Evolutionary conservation across 805 yeast species (phyloP).

Genomic region (Starmerella bacillaris): DNA sequence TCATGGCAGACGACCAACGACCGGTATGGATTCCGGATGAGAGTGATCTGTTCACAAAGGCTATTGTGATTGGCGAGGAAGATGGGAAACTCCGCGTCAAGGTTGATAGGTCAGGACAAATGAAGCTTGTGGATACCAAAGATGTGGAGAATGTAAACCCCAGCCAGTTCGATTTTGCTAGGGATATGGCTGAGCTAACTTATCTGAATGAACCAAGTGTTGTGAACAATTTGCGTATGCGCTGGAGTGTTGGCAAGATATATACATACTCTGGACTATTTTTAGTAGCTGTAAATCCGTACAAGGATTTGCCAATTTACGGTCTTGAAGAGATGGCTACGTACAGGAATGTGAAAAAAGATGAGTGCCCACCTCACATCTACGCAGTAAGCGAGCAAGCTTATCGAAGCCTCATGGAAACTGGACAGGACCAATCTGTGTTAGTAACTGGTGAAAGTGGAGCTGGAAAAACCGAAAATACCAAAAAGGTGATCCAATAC

Average conservation of each 20-base stretch:
- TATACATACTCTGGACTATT: conserved; percentile 92
- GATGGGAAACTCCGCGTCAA: conserved; percentile 23
- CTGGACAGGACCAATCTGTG: conserved; percentile 66
- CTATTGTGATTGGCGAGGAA: conserved; percentile 24
- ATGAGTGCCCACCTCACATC: conserved; percentile 61
- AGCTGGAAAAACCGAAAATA: conserved; percentile 96
- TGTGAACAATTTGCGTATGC: conserved; percentile 57
- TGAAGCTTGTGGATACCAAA: conserved; percentile 18
- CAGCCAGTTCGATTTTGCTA: conserved; percentile 68
- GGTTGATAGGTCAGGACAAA: conserved; percentile 24
- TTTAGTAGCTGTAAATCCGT: conserved; percentile 89
- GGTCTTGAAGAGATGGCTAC: conserved; percentile 36
- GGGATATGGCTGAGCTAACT: conserved; percentile 91
- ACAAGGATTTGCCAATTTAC: conserved; percentile 56
- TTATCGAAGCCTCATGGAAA: conserved; percentile 50
- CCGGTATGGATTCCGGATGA: conserved; percentile 61
- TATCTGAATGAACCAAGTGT: conserved; percentile 90
- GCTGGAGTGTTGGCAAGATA: conserved; percentile 63
- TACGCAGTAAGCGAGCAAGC: conserved; percentile 82
- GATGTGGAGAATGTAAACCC: conserved; percentile 64
- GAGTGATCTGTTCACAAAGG: conserved; percentile 31
- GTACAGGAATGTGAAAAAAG: conserved; percentile 33
- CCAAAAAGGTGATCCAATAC: conserved; percentile 85
- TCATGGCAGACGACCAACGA: not conserved
- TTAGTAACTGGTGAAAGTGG: conserved; percentile 98